Percentiles rank a stretch among this genome's conserved stretches.
phyloP scores from a whole-genome alignment of 305 asterid species.

The Caryopteris hybrid region DNA sequence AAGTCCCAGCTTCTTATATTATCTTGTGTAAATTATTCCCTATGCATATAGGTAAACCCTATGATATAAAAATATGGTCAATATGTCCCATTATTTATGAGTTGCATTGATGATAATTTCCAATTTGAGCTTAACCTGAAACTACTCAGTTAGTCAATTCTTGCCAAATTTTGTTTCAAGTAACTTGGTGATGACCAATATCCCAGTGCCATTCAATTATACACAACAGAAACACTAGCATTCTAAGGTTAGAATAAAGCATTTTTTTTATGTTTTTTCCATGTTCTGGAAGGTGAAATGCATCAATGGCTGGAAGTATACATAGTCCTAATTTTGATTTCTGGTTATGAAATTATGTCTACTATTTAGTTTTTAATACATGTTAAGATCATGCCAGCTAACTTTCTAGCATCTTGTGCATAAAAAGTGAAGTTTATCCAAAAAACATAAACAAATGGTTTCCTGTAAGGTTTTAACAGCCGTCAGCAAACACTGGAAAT shows the following conservation, averaged over 20 bases:
- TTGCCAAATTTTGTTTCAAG: background rate
- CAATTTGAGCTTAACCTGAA: background rate
- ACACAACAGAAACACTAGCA: background rate
- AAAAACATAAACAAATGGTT: background rate
- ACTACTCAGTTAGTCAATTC: background rate
- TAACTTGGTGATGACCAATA: background rate
- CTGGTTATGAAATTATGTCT: background rate
- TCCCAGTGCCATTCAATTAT: background rate
- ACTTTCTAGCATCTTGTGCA: background rate
- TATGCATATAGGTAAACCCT: background rate
- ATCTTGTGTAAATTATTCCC: background rate
- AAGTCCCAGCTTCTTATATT: slow-evolving; percentile 2
- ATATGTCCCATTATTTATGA: background rate
- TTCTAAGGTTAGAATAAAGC: background rate
- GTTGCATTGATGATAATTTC: background rate
- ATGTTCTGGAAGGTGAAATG: background rate
- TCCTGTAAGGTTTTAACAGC: background rate
- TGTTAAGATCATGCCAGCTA: background rate
- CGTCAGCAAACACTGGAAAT: background rate
- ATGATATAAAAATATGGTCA: background rate
- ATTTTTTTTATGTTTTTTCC: background rate
- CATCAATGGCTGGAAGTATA: background rate
- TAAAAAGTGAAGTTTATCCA: background rate
- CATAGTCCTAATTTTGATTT: background rate
- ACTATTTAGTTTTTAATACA: background rate